Evolutionary conservation across 148 eudicot species (phyloP).

Genomic region (Nyssa sinensis): DNA sequence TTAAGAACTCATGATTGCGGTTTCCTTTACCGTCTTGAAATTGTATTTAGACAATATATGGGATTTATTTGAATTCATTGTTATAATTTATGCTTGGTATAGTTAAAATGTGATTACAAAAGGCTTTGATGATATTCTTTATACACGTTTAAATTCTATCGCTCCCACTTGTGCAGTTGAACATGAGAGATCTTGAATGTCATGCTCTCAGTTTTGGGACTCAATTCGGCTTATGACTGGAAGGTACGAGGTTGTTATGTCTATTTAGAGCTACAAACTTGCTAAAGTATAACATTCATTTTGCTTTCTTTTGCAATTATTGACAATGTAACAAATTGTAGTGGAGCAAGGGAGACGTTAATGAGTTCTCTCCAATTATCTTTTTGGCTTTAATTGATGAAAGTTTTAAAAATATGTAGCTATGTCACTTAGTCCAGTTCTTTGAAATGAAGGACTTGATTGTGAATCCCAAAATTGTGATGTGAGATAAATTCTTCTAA

Average conservation of each 20-base stretch:
- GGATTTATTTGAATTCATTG: background rate
- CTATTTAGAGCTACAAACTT: slow-evolving; percentile 7
- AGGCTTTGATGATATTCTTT: slow-evolving; percentile 11
- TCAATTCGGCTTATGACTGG: slow-evolving; percentile 43
- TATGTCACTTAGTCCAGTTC: too few relatives aligned
- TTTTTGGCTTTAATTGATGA: too few relatives aligned
- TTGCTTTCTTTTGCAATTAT: background rate
- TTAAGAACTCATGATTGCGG: background rate
- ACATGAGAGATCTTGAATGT: slow-evolving; percentile 86
- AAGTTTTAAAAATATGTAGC: too few relatives aligned
- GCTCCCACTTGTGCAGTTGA: slow-evolving; percentile 52
- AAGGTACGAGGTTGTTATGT: slow-evolving; percentile 20
- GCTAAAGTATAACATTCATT: background rate
- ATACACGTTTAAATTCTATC: slow-evolving; percentile 2
- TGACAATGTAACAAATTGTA: too few relatives aligned
- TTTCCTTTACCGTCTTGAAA: background rate
- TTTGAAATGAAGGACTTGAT: too few relatives aligned
- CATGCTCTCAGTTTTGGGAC: slow-evolving; percentile 80
- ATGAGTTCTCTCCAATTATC: too few relatives aligned
- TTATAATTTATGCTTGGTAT: background rate
- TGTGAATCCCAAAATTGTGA: too few relatives aligned
- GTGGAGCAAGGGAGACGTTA: too few relatives aligned
- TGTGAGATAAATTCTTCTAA: too few relatives aligned
- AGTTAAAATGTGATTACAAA: background rate
- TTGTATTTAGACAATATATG: background rate